Base-by-base conservation (phyloP, 768 basidiomycete species). In the Mycena pura region DNA sequence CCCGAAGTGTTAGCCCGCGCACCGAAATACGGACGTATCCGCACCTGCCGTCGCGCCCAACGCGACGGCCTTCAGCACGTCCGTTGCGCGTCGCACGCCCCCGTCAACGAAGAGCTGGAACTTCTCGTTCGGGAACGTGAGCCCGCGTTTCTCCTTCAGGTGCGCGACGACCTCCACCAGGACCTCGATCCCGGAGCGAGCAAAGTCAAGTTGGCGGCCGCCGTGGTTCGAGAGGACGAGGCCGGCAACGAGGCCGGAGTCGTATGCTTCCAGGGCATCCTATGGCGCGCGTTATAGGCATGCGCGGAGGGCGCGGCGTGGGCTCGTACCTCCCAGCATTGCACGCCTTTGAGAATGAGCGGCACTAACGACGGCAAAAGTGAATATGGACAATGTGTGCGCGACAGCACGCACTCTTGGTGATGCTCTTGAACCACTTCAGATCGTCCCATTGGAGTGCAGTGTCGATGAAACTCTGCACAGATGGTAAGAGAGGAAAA, bases 381-480 rank as follows among this genome's bases (percentile, higher is more conserved):
- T n/a, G n/a, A n/a, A n/a, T n/a, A n/a, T n/a, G n/a, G n/a, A n/a
- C n/a, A n/a, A n/a, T n/a, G n/a, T 0, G n/a, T 6, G 27, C 3
- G 3, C 22, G 2, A 48, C n/a, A 22, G n/a, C 8, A 29, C 62
- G 60, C 57, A 77, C 88, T 92, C 56, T 83, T 84, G 0, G 92
- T 93, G 64, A 93, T 91, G 61, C 80, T 83, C 74, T 86, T 88
- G 76, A 95, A 91, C 84, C 92, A 96, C 0, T 82, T 75, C 29
- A 96, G 77, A 69, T 96, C 95, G 32, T 82, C 81, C 96, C 96
- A 99, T 62, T 85, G 85, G 57, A 98, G 77, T 1, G 88, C 84
- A 0, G 96, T 93, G 72, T 99, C 97, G 64, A 99, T 99, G 76
- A 99, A 99, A 2, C 92, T 92, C 87, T 96, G 56, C n/a, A 39